A percentile compares a stretch with the other conserved stretches of the same genome.
These are phyloP conservation scores for Talaromyces pinophilus DNA, from an alignment of 2,329 filamentous ascomycete genomes.

Conservation along the genomic window DNA sequence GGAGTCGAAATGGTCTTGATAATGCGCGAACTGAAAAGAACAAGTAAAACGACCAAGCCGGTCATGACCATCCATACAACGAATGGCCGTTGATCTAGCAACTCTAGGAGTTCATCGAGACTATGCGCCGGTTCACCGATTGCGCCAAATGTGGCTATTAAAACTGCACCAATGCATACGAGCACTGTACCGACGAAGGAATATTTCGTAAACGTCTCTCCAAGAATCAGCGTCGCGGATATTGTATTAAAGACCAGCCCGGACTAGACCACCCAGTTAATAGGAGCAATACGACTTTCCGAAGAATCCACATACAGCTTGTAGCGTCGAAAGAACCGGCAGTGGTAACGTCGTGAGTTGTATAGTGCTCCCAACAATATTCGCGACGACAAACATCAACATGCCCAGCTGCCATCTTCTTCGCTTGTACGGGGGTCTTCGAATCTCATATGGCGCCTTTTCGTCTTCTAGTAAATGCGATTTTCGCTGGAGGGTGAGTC, in stretches of 20 bases:
- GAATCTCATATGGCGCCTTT: slow-evolving; percentile 74
- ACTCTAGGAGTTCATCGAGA: slow-evolving; percentile 73
- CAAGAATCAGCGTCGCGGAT: slow-evolving; percentile 88
- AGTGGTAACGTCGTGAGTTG: slow-evolving; percentile 96
- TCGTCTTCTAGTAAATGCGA: slow-evolving; percentile 98
- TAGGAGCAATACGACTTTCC: background rate
- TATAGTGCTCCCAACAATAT: slow-evolving; percentile 90
- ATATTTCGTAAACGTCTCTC: slow-evolving; percentile 90
- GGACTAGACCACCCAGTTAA: slow-evolving; percentile 51
- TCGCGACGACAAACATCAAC: slow-evolving; percentile 94
- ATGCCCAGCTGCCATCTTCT: slow-evolving; percentile 95
- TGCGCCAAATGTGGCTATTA: slow-evolving; percentile 92
- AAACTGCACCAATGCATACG: slow-evolving; percentile 80
- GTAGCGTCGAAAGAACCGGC: slow-evolving; percentile 89
- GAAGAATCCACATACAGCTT: slow-evolving; percentile 59
- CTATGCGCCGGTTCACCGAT: slow-evolving; percentile 91
- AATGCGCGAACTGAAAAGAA: slow-evolving; percentile 61
- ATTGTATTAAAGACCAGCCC: slow-evolving; percentile 98
- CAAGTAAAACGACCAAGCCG: slow-evolving; percentile 67
- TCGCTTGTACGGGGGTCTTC: slow-evolving; percentile 83
- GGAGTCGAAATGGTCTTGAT: slow-evolving; percentile 42
- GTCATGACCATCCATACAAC: slow-evolving; percentile 87
- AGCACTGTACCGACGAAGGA: slow-evolving; percentile 88
- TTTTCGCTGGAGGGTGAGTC: slow-evolving; percentile 93
- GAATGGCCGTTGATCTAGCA: slow-evolving; percentile 74